These are phyloP conservation scores for Colletotrichum noveboracense DNA, from an alignment of 2,329 filamentous ascomycete species.

Conservation along the genomic window DNA sequence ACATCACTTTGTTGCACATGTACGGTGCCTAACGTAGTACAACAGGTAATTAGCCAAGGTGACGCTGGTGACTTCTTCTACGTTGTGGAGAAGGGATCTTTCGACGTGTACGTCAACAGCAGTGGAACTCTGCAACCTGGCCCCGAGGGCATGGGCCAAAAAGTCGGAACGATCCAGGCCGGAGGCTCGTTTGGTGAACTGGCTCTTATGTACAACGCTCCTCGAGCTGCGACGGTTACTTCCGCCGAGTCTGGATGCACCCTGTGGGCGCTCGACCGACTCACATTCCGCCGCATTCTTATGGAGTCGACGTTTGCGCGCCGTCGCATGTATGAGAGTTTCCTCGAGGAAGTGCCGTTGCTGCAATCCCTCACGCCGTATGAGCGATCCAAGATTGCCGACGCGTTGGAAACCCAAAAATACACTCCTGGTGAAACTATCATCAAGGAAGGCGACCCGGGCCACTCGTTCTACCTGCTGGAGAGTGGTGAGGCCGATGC, in stretches of 20 bases:
- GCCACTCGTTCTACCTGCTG: conserved; percentile 89
- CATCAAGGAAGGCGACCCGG: conserved; percentile 89
- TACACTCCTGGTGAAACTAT: conserved; percentile 81
- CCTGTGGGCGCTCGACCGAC: conserved; percentile 91
- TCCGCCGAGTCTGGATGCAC: conserved; percentile 80
- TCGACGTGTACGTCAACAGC: conserved; percentile 89
- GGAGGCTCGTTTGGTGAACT: conserved; percentile 97
- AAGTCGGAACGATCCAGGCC: conserved; percentile 81
- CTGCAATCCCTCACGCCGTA: conserved; percentile 85
- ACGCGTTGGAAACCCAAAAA: conserved; percentile 91
- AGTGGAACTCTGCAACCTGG: conserved; percentile 81
- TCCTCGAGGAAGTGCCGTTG: conserved; percentile 91
- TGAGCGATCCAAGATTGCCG: conserved; percentile 96
- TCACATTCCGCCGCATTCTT: conserved; percentile 96
- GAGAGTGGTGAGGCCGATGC: conserved; percentile 88
- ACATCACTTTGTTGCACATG: neutral
- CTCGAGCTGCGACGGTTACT: conserved; percentile 91
- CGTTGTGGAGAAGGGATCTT: conserved; percentile 88
- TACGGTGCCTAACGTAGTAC: conserved; percentile 27
- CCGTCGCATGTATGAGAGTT: conserved; percentile 95
- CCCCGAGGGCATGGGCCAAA: conserved; percentile 79
- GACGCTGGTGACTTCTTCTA: conserved; percentile 98
- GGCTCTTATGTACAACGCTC: conserved; percentile 98
- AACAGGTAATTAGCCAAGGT: conserved; percentile 90
- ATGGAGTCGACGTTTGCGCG: conserved; percentile 98